Percentiles rank a stretch among this genome's conserved stretches.
Conservation (phyloP, 495 filamentous ascomycete genomes). For the Penicilliopsis zonata region DNA sequence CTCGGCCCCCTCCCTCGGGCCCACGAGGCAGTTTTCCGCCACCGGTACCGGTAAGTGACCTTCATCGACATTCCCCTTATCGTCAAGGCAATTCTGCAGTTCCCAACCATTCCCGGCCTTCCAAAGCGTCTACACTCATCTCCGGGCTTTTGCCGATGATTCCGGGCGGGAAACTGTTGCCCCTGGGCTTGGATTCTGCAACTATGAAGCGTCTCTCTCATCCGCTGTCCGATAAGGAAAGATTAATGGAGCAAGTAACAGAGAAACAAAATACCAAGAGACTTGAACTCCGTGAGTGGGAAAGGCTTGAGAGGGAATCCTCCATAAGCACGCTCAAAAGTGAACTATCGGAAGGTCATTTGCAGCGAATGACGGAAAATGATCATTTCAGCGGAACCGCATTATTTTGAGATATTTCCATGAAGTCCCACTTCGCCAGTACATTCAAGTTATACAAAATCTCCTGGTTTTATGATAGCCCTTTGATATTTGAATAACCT, state of each 20-base stretch:
- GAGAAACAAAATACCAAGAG: slow-evolving; percentile 43
- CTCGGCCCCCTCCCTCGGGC: slow-evolving; percentile 27
- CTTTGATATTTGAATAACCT: too few relatives aligned
- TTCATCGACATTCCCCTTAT: slow-evolving; percentile 25
- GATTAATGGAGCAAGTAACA: slow-evolving; percentile 40
- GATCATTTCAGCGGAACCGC: slow-evolving; percentile 25
- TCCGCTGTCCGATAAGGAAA: slow-evolving; percentile 43
- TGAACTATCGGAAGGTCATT: slow-evolving; percentile 48
- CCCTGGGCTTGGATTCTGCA: slow-evolving; percentile 23
- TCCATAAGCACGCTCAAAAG: slow-evolving; percentile 45
- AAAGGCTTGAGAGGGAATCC: slow-evolving; percentile 43
- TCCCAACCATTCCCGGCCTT: slow-evolving; percentile 36
- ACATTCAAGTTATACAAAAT: too few relatives aligned
- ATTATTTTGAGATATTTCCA: background rate
- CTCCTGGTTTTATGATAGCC: too few relatives aligned
- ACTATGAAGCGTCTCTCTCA: slow-evolving; percentile 36
- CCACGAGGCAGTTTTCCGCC: slow-evolving; percentile 29
- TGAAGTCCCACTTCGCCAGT: background rate
- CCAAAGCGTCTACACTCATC: slow-evolving; percentile 40
- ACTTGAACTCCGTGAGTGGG: slow-evolving; percentile 44
- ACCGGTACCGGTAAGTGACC: slow-evolving; percentile 11
- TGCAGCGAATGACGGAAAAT: slow-evolving; percentile 43
- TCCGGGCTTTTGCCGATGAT: slow-evolving; percentile 36
- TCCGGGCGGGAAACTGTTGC: slow-evolving; percentile 35
- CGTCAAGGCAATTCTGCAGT: slow-evolving; percentile 38